Evolutionary conservation across 768 basidiomycete genomes (phyloP), one percentile per base, ranked within the genome.

Genomic region (Russula sp.): DNA sequence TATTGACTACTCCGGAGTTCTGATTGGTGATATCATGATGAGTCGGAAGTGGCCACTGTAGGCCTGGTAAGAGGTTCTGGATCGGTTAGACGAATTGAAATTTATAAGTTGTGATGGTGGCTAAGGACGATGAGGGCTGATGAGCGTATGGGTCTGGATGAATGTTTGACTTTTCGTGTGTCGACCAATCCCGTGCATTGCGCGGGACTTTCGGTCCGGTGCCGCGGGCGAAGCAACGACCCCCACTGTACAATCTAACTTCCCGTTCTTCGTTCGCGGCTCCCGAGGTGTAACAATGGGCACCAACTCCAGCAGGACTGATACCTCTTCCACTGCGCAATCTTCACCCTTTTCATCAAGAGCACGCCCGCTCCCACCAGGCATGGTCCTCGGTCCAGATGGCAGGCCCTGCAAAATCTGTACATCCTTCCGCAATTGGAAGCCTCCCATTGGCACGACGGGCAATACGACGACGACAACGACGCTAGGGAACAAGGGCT

Each of bases 371-470:
- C 71, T 89, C 32, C 89, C 90, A 0, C 89, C 91, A 8, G 93
- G 92, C 2, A 87, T 93, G 81, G 83, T 95, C 61, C 77, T 98
- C 68, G 94, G 92, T 1, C 90, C 92, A 14, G 92, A 98, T 67
- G 95, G 96, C 22, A 97, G 94, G 74, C 93, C 92, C 0, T 98
- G 96, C 81, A 96, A 93, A 77, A 86, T 91, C 32, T 95, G 94
- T 71, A 90, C 86, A 48, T 87, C 89, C 34, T 92, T 90, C 75
- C 84, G 87, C 28, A 76, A 84, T 70, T 91, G 87, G 86, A 81
- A 80, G 54, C 83, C 83, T 7, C 63, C 65, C 13, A 57, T 16
- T 7, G 38, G 38, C 16, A 40, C 50, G 5, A 30, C 18, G 71
- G 72, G 57, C 72, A 74, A 30, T 74, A 76, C 32, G 75, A 24